These are phyloP conservation scores for Diplocarpon rosae DNA, from an alignment of 2,329 filamentous ascomycete genomes.

Conservation along the genomic window DNA sequence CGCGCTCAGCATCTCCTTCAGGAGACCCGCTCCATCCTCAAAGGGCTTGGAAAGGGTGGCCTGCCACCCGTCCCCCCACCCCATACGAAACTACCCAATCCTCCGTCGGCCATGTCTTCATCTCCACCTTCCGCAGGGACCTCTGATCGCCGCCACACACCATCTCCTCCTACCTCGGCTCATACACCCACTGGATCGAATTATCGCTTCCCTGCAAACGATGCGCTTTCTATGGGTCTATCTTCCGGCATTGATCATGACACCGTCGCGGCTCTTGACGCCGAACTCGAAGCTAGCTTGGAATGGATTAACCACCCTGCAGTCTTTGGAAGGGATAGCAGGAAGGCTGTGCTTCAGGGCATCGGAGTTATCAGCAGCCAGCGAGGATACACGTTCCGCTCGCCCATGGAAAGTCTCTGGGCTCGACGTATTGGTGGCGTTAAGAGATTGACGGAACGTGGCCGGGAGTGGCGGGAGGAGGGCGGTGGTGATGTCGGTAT, in stretches of 20 bases:
- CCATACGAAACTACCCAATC: conserved; percentile 20
- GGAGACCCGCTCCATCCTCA: conserved; percentile 89
- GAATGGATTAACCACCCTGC: conserved; percentile 98
- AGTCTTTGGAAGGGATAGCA: conserved; percentile 84
- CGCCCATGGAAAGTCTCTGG: conserved; percentile 82
- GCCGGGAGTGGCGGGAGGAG: conserved; percentile 86
- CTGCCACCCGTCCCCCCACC: conserved; percentile 70
- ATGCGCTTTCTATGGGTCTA: conserved; percentile 35
- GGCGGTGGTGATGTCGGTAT: conserved; percentile 30
- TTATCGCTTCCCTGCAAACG: conserved; percentile 42
- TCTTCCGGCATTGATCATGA: conserved; percentile 69
- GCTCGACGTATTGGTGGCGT: conserved; percentile 72
- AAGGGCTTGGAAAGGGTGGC: conserved; percentile 89
- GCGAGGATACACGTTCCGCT: conserved; percentile 85
- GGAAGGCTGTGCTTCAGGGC: conserved; percentile 90
- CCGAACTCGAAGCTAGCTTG: conserved; percentile 77
- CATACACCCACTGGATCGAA: conserved; percentile 30
- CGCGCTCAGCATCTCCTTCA: conserved; percentile 83
- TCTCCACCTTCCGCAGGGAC: conserved; percentile 22
- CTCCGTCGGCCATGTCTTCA: conserved; percentile 7
- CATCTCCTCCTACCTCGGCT: conserved; percentile 35
- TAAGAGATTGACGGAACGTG: conserved; percentile 69
- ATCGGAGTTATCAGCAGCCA: conserved; percentile 96
- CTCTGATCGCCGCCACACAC: conserved; percentile 29
- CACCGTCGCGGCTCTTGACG: conserved; percentile 78